A percentile compares a stretch with the other conserved stretches of the same genome.
phyloP scores from a whole-genome alignment of 2,329 filamentous ascomycete genomes.

The Aureobasidium sp. region DNA sequence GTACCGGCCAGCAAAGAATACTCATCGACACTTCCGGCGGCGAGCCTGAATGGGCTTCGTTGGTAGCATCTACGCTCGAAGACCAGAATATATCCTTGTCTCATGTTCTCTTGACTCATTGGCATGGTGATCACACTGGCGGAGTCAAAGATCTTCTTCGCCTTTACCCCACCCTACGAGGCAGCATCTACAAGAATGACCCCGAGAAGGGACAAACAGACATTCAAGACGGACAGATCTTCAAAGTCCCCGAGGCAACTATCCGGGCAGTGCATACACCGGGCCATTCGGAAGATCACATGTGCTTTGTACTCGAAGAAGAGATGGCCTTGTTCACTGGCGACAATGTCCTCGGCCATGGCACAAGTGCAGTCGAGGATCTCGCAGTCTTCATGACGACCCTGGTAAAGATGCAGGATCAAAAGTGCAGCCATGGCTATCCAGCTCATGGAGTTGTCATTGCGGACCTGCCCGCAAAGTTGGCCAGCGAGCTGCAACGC shows the following conservation, averaged over 20 bases:
- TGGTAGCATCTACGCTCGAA: conserved; percentile 31
- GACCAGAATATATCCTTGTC: conserved; percentile 30
- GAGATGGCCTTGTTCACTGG: background rate
- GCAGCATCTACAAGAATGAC: background rate
- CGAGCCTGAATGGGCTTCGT: conserved; percentile 29
- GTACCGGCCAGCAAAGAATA: conserved; percentile 30
- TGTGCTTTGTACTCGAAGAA: background rate
- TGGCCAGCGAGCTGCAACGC: background rate
- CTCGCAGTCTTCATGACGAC: background rate
- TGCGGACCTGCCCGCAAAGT: background rate
- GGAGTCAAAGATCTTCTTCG: conserved; percentile 36
- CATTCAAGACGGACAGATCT: background rate
- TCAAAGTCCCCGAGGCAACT: background rate
- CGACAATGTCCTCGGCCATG: background rate
- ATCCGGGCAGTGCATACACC: background rate
- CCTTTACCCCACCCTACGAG: conserved; percentile 15
- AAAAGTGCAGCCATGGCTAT: background rate
- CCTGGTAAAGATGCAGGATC: background rate
- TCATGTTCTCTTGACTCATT: conserved; percentile 39
- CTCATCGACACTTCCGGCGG: conserved; percentile 34
- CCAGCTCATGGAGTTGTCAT: background rate
- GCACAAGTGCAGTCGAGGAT: background rate
- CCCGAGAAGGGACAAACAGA: background rate
- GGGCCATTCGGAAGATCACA: background rate
- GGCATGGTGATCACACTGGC: conserved; percentile 40